Base-by-base conservation (phyloP, 257 asterid species). In the Osmanthus fragrans region DNA sequence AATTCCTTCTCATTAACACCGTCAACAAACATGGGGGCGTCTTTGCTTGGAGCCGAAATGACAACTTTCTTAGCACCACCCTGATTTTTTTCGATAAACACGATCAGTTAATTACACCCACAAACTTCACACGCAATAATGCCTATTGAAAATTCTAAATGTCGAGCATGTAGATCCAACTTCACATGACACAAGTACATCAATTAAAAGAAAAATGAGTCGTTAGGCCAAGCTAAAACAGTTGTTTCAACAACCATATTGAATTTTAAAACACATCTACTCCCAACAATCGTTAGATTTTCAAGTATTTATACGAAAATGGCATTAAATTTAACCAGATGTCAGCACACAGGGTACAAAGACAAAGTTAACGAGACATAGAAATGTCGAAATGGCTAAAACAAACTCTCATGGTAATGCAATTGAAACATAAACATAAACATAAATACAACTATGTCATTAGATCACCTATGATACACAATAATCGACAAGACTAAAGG, bases 1-100 rank as follows among this genome's bases (percentile, higher is more conserved):
- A 90, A 92, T 72, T 92, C 97, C 54, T 89, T 88, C 91, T 92
- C 94, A 58, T 92, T 89, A 58, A 89, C 94, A 74, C 96, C 94
- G 51, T 89, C 91, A 45, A 92, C 96, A 78, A 90, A 90, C 96
- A 90, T 92, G 16, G 97, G 96, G 5, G 97, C 94, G 80, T 92
- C 93, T 78, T 89, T 87, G 91, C 94, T 90, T 0, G 92, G 94
- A 67, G 96, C 92, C 23, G 94, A 92, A 84, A 92, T 92, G 73
- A 92, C 88, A 75, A 92, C 97, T 87, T 90, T 92, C 91, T 90
- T 92, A 60, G 97, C 97, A 67, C 94, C 94, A 79, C 93, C 97
- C 97, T 92, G 83, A 15, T 79, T 66, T 68, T 68, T 12, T 45
- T 58, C 9, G 0, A 63, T 23, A 33, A 77, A 80, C 27, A 27